These are phyloP conservation scores for Emmonsiellopsis sp. DNA, from an alignment of 2,329 filamentous ascomycete genomes.

Conservation along the genomic window DNA sequence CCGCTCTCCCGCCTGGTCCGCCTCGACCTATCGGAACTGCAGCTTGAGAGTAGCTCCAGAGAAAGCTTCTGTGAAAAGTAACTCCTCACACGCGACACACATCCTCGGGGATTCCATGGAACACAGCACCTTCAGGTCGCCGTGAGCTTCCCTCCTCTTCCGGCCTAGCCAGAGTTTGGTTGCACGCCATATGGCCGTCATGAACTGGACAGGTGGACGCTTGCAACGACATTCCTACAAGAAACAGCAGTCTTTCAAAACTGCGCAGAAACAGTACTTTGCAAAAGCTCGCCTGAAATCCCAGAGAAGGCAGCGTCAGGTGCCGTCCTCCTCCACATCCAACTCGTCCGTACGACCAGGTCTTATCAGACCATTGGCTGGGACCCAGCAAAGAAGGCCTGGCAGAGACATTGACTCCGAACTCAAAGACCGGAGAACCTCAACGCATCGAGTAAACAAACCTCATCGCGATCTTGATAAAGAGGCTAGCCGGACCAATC, in stretches of 20 bases:
- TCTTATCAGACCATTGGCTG: not conserved
- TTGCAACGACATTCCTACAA: conserved; percentile 30
- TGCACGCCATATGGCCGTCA: conserved; percentile 8
- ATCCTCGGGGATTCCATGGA: too few species aligned
- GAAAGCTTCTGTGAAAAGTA: too few species aligned
- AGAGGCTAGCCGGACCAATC: not conserved
- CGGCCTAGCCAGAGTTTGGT: not conserved
- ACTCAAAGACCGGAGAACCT: not conserved
- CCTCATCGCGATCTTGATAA: not conserved
- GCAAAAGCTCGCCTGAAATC: conserved; percentile 19
- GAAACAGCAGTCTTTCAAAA: conserved; percentile 17
- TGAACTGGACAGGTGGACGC: conserved; percentile 39
- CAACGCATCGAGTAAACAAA: not conserved
- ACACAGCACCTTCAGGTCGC: not conserved
- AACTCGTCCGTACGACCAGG: not conserved
- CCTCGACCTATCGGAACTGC: too few species aligned
- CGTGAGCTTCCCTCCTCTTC: not conserved
- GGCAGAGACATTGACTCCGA: not conserved
- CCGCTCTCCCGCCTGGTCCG: too few species aligned
- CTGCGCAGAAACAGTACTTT: conserved; percentile 25
- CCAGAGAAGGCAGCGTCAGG: conserved; percentile 9
- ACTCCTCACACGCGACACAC: too few species aligned
- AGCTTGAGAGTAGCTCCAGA: too few species aligned
- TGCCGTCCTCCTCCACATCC: not conserved
- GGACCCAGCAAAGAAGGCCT: too few species aligned